Base-by-base conservation (phyloP, 768 basidiomycete species). In the Trametes maxima region DNA sequence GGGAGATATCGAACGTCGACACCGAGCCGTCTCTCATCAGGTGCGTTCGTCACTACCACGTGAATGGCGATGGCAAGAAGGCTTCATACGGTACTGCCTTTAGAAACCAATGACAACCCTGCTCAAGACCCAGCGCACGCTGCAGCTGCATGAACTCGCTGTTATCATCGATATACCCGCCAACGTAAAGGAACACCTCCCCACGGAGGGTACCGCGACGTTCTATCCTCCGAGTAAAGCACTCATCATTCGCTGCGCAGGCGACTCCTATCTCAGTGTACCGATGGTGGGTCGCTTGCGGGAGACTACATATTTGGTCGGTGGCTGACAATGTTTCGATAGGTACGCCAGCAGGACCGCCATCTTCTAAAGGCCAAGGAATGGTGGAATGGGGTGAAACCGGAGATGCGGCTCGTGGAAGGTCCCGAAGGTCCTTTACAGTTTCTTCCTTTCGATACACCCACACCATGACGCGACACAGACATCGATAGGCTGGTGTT, bases 381-480 rank as follows among this genome's bases (percentile, higher is more conserved):
- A 52, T 94, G 90, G 87, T 93, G 90, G 90, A 92, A 90, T 70
- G 92, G 92, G 2, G 75, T 85, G 14, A 68, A 66, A 21, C 69
- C 72, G 1, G 70, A 69, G 35, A 65, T 68, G 69, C 56, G 66
- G n/a, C 11, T 63, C 19, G 14, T 14, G 16, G 57, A 47, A 2
- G 58, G 54, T 2, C 22, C 47, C 6, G 46, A 50, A 3, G 59
- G 66, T 2, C 64, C 66, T 12, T 49, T 67, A 16, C 64, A 63
- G 37, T 64, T 65, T 45, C 21, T 65, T 11, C 52, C 56, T 1
- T 45, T 58, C 16, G 42, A 44, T 19, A 21, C 44, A 5, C 44
- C 44, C 19, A 19, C 44, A 3, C 44, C 17, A 21, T 45, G 19
- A 19, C 44, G 10, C 44, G 28, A 33, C 28, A 33, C 8, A 8